Conservation (phyloP, 2,329 filamentous ascomycete genomes). For the Cladosporium sp. region DNA sequence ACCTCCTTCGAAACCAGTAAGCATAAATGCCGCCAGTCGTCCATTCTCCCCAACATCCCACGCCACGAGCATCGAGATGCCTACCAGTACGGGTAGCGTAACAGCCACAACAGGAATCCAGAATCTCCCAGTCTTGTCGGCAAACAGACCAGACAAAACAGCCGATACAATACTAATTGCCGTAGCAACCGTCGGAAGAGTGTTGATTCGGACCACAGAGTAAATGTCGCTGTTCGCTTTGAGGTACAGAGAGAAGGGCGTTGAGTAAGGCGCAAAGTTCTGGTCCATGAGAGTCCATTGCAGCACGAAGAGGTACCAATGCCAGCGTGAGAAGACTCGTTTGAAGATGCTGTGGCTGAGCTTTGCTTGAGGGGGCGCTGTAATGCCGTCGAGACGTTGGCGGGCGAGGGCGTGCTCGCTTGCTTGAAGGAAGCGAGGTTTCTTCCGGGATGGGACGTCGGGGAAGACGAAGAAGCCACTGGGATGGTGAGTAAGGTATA, state of each 20-base stretch:
- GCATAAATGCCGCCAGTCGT: conserved; percentile 43
- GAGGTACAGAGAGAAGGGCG: conserved; percentile 47
- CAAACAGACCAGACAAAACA: conserved; percentile 38
- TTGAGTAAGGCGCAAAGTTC: conserved; percentile 39
- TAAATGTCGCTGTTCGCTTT: conserved; percentile 32
- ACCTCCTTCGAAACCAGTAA: conserved; percentile 42
- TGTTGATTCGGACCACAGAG: conserved; percentile 47
- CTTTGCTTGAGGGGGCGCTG: background rate
- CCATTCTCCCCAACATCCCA: conserved; percentile 45
- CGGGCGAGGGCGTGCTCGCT: background rate
- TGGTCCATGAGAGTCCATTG: conserved; percentile 45
- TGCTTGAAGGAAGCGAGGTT: conserved; percentile 52
- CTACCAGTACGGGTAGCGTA: conserved; percentile 40
- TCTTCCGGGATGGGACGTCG: conserved; percentile 53
- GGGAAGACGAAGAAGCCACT: conserved; percentile 57
- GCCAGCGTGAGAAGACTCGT: background rate
- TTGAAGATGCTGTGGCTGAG: background rate
- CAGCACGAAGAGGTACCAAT: conserved; percentile 20
- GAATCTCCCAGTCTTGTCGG: conserved; percentile 41
- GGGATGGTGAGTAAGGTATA: background rate
- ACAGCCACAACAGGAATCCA: conserved; percentile 40
- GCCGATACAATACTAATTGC: conserved; percentile 44
- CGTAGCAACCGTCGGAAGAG: conserved; percentile 44
- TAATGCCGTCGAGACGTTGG: background rate
- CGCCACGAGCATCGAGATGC: conserved; percentile 39